These are phyloP conservation scores for Histomonas meleagridis DNA, from an alignment of 208 protist genomes.

Conservation along the genomic window DNA sequence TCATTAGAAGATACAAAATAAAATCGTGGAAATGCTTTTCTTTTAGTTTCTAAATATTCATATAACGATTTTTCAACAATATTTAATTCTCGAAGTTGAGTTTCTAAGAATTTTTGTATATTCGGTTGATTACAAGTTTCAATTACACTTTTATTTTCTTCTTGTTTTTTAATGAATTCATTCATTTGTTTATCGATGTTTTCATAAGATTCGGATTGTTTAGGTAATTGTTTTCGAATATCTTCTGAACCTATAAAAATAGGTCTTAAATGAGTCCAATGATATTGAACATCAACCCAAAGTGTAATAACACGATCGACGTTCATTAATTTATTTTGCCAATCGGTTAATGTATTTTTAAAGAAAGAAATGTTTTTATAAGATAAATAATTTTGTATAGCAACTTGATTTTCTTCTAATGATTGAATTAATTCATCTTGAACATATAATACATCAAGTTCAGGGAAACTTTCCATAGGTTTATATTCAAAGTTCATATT, in stretches of 20 bases:
- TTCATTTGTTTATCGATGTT: slow-evolving; percentile 30
- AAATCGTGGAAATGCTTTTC: slow-evolving; percentile 68
- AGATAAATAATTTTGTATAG: slow-evolving; percentile 71
- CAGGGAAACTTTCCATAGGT: slow-evolving; percentile 73
- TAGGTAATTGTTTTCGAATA: slow-evolving; percentile 83
- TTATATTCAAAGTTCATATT: slow-evolving; percentile 73
- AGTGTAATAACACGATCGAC: slow-evolving; percentile 81
- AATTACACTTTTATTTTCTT: slow-evolving; percentile 46
- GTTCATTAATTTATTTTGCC: slow-evolving; percentile 79
- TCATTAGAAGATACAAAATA: slow-evolving; percentile 68
- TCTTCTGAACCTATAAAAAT: slow-evolving; percentile 92
- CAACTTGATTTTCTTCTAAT: slow-evolving; percentile 54
- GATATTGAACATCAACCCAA: slow-evolving; percentile 84
- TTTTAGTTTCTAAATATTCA: slow-evolving; percentile 58
- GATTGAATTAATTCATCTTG: slow-evolving; percentile 42
- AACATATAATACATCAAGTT: slow-evolving; percentile 45
- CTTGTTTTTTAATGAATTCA: slow-evolving; percentile 1
- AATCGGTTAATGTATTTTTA: slow-evolving; percentile 71
- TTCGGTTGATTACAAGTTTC: slow-evolving; percentile 69
- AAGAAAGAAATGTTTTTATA: slow-evolving; percentile 84
- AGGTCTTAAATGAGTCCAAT: slow-evolving; percentile 86
- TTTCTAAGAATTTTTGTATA: slow-evolving; percentile 50
- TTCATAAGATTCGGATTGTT: slow-evolving; percentile 68
- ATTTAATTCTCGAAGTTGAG: neutral
- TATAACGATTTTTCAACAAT: slow-evolving; percentile 31